Evolutionary conservation across 768 basidiomycete species (phyloP).

Genomic region (Phaffia tasmanica): DNA sequence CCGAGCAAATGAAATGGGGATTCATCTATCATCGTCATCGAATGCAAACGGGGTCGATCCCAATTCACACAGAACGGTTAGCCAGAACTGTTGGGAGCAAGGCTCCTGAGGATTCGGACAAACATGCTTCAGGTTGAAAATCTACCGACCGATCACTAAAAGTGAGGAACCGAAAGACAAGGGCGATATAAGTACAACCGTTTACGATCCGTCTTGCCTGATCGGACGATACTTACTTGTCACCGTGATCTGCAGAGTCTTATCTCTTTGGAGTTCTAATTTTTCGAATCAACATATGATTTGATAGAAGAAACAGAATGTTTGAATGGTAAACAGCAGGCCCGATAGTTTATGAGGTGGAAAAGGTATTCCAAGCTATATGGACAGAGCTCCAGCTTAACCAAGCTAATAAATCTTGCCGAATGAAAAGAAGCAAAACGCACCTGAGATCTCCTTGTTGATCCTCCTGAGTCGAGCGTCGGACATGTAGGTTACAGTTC

Average conservation of each 20-base stretch:
- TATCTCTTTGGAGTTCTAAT: background rate
- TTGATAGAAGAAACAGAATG: background rate
- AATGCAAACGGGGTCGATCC: too few species aligned
- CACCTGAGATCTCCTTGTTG: slow-evolving; percentile 80
- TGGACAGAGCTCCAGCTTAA: background rate
- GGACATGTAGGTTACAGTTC: slow-evolving; percentile 42
- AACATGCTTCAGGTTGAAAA: slow-evolving; percentile 3
- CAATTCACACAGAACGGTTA: slow-evolving; percentile 4
- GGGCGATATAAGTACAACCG: background rate
- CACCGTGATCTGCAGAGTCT: background rate
- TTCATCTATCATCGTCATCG: slow-evolving; percentile 49
- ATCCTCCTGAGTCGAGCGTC: slow-evolving; percentile 82
- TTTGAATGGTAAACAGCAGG: too few species aligned
- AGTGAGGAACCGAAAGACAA: background rate
- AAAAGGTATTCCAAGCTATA: background rate
- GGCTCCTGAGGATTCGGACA: slow-evolving; percentile 37
- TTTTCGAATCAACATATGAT: background rate
- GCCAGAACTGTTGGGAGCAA: too few species aligned
- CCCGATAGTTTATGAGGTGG: slow-evolving; percentile 70
- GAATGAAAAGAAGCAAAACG: slow-evolving; percentile 32
- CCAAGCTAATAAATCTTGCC: background rate
- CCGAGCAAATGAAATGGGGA: slow-evolving; percentile 86
- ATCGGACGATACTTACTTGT: too few species aligned
- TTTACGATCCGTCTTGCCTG: slow-evolving; percentile 2
- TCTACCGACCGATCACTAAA: slow-evolving; percentile 14